Evolutionary conservation across 1,284 basidiomycete genomes (phyloP), one percentile per base, ranked within the genome.

Genomic region (Leccinum solheimii): DNA sequence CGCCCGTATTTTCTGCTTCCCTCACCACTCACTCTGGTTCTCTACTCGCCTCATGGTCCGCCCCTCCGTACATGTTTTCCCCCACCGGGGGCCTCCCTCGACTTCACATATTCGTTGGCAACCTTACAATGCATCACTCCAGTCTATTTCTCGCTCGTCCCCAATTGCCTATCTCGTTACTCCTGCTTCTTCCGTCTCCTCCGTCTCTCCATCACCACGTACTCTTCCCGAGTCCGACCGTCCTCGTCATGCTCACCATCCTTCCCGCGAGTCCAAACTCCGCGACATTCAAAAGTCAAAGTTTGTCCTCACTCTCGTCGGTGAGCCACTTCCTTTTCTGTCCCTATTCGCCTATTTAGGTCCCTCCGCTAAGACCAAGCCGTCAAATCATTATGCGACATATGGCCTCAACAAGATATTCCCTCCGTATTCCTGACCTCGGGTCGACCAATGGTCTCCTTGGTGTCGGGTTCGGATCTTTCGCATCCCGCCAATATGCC

Each of bases 401-500:
- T 90, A 73, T 91, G 90, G 90, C 85, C 79, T 54, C 84, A 85
- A 3, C 84, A 90, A 69, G 84, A 88, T 68, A 87, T 91, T 48
- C 90, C 90, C 1, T 57, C 69, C 27, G 80, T 83, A 27, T 91
- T 90, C 72, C 73, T 82, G 57, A 79, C 79, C 1, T 80, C 81
- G 14, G 68, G 74, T 11, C 73, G 72, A 36, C 72, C 77, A 27
- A 66, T 69, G 32, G 69, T 76, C 13, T 62, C 72, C 60, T 65
- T 67, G 57, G 56, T 63, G 38, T 62, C 67, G 23, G 60, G 55
- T 60, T 65, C 60, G 60, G 64, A 63, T 55, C 67, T 65, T 60
- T 66, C 10, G 0, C 56, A 36, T 26, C 45, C 57, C 62, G 63
- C 63, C 62, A 61, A 63, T 65, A n/a, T 60, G 59, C 67, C 52